Evolutionary conservation across 345 rosid species (phyloP), one percentile per base, ranked within the genome.

Genomic region (Populus simonii): DNA sequence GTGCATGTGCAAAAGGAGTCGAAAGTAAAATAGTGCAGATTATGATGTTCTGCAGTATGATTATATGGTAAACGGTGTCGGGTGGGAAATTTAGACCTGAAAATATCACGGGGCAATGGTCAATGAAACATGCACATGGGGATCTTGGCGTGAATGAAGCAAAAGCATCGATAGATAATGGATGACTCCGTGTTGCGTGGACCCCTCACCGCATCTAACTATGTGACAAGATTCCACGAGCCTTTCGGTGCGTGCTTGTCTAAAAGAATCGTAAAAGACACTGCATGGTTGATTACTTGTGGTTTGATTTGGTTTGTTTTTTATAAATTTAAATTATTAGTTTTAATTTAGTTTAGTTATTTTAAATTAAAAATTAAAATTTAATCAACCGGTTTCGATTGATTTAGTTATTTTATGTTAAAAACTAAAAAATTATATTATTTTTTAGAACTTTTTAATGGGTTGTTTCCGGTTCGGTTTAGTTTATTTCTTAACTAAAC

Each of bases 391-490:
- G 0, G 27, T 25, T 25, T 25, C 1, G 1, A 0, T 25, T 25
- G 27, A 25, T 25, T 25, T 1, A 25, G 1, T 25, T 25, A 25
- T 25, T 25, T 25, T 25, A 25, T 25, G 1, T 31, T 31, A 31
- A 31, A 31, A 31, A 31, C 2, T 31, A n/a, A 31, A 31, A 31
- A 31, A 31, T 31, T 31, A 31, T 31, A 31, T 31, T 31, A 3
- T n/a, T 31, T 31, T 31, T 31, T 1, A 31, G 3, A 3, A 31
- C 3, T 2, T 31, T 31, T 31, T 31, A 31, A 31, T 2, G 33
- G 33, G 0, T 31, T 31, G 0, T 31, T 31, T 2, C 3, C 2
- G 3, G 3, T 2, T 31, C 0, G 27, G 33, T 31, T 2, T 0
- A 0, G 3, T 31, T 31, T 31, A 31, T 2, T 2, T 31, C 3